Base-by-base conservation (phyloP, 371 early-diverging fungal species). In the Mortierella sp. region DNA sequence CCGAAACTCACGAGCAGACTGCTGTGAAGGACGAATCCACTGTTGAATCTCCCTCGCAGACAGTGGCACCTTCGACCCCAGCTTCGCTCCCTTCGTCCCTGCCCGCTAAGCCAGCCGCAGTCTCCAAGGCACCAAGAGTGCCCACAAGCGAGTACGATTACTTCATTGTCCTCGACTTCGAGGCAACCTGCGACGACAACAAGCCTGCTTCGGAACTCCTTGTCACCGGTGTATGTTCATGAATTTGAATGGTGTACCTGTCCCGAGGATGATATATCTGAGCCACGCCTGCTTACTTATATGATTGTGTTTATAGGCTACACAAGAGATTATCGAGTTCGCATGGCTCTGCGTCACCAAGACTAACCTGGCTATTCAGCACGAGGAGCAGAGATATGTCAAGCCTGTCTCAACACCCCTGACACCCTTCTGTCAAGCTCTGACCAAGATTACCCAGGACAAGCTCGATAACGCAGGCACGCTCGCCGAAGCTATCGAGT, bases 131-230 rank as follows among this genome's bases (percentile, higher is more conserved):
- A 26, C 73, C 73, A n/a, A 66, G 58, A 30, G 56, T 67, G 39
- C 73, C 73, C 24, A 73, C 73, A 17, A 73, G 67, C 51, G 73
- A 73, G 19, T 73, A 73, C 43, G 87, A 90, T 56, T 85, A 84
- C 50, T 81, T 89, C 30, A 84, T 93, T 53, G 82, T 90, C 27
- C 79, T 92, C n/a, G 86, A 90, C 64, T 79, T 90, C 41, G 90
- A 90, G 72, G 87, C 90, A 4, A 93, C 92, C 15, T 89, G 90
- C 67, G 91, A 92, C 71, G 91, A 91, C 56, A 89, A 87, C 64
- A 80, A 86, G 27, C 86, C 87, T 34, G 87, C 88, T 9, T 80
- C 83, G 23, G 83, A 86, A 11, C 72, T 87, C 21, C 86, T 88
- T 62, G 90, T 91, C 5, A 86, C 90, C 21, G 83, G 84, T 67